These are phyloP conservation scores for Aristolochia contorta DNA, from an alignment of 164 flowering plant genomes.

Conservation along the genomic window DNA sequence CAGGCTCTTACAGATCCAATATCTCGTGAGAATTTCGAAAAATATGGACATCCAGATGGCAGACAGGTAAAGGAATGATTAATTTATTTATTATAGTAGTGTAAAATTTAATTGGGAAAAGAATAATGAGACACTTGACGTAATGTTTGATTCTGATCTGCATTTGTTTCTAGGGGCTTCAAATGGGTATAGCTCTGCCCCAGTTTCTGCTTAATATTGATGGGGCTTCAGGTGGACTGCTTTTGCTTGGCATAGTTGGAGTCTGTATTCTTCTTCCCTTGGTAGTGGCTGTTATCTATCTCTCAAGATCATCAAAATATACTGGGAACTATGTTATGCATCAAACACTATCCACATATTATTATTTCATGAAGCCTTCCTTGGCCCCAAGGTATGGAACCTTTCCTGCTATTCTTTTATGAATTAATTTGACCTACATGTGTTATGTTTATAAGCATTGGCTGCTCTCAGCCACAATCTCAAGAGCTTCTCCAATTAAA, in stretches of 20 bases:
- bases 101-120: no score
- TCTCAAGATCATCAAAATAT: constrained; percentile 82
- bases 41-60: constrained; percentile 99
- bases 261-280: constrained; percentile 87
- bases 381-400: constrained; percentile 81
- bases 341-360: constrained; percentile 72
- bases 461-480: no score
- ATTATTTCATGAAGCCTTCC: constrained; percentile 85
- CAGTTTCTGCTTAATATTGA: constrained; percentile 79
- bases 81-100: no score
- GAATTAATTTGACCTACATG: not conserved
- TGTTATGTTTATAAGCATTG: not conserved
- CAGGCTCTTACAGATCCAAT: constrained; percentile 93
- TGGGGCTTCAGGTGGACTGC: constrained; percentile 93
- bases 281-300: constrained; percentile 79
- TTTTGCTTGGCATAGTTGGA: constrained; percentile 84
- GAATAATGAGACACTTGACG: not conserved
- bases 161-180: constrained; percentile 60
- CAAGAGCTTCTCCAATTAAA: not conserved
- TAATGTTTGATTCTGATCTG: not conserved
- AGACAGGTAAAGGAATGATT: constrained; percentile 51
- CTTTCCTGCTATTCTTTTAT: not conserved
- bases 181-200: constrained; percentile 99
- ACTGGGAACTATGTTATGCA: constrained; percentile 95
- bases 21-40: constrained; percentile 93